Base-by-base conservation (phyloP, 495 filamentous ascomycete genomes). In the Stereocaulon alpinum region DNA sequence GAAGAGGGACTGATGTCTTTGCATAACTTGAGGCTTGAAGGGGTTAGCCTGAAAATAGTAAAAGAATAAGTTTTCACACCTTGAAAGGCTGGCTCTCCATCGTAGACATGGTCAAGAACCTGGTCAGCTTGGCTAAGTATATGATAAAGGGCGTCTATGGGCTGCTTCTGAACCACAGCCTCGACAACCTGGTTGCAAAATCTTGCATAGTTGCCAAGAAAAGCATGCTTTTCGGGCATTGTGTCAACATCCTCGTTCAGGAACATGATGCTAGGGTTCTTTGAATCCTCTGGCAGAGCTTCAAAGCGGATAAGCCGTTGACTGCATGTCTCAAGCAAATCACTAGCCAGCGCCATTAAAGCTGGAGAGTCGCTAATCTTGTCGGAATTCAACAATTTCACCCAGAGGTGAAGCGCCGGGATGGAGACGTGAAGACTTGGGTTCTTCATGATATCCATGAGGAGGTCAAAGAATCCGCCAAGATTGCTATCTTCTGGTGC, bases 241-340 rank as follows among this genome's bases (percentile, higher is more conserved):
- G 93, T 96, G 69, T 97, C 94, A 37, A 96, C 88, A 68, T 99
- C 93, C 61, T 96, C 90, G 53, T 88, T 73, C 7, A 99, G 78
- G 60, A 95, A 91, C 40, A 88, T 72, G 32, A 91, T 78, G 15
- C 85, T 88, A 9, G 86, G 81, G 68, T 96, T 83, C 17, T 89
- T 81, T 0, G 84, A 86, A 61, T 94, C 87, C 55, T 87, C 80
- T 0, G 89, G 86, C 24, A 96, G 79, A 63, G 73, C 80, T 67
- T 96, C 92, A 74, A 93, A 98, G 54, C 89, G 85, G 56, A 92
- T 75, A 55, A 95, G 73, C 42, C 88, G 76, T 45, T 79, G 76
- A 69, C 85, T 91, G 72, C 88, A 93, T 34, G 87, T 81, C 64
- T 89, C 87, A 14, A 97, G 71, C 22, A 97, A 77, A 7, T 83